A percentile compares a stretch with the other conserved stretches of the same genome.
Evolutionary conservation across 306 rosid genomes (phyloP).

Genomic region (Amphicarpaea edgeworthii): DNA sequence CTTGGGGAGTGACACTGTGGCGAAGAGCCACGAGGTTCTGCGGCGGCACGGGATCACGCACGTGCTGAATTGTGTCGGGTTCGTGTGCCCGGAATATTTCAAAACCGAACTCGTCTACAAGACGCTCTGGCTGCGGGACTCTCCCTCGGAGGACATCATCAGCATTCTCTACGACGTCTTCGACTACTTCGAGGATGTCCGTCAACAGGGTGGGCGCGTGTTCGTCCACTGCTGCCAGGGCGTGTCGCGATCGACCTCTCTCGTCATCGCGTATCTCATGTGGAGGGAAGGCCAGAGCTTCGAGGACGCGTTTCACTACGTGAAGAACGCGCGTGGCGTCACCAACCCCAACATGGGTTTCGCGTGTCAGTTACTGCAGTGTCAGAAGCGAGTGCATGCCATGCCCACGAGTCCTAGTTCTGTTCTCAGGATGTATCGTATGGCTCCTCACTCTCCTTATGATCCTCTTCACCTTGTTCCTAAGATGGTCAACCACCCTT

Average conservation of each 20-base stretch:
- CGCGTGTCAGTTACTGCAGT: constrained; percentile 87
- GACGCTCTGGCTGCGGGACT: constrained; percentile 92
- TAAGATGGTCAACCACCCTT: constrained; percentile 66
- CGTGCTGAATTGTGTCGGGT: constrained; percentile 93
- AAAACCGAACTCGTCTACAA: constrained; percentile 83
- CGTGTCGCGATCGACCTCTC: constrained; percentile 83
- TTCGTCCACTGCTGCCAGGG: constrained; percentile 95
- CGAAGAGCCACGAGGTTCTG: constrained; percentile 80
- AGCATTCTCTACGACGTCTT: constrained; percentile 92
- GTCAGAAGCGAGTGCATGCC: constrained; percentile 94
- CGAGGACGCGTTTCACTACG: constrained; percentile 89
- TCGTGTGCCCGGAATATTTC: constrained; percentile 95
- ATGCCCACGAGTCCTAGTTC: constrained; percentile 86
- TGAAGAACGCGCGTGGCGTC: constrained; percentile 91
- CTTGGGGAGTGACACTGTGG: constrained; percentile 94
- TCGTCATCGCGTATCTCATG: constrained; percentile 96
- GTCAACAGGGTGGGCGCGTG: constrained; percentile 83
- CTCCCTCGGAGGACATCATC: constrained; percentile 88
- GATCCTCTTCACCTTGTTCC: constrained; percentile 97
- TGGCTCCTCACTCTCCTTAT: constrained; percentile 94
- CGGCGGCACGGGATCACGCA: constrained; percentile 82
- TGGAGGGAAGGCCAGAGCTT: constrained; percentile 93
- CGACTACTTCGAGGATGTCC: constrained; percentile 96
- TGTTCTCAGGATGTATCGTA: constrained; percentile 78
- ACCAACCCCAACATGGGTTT: constrained; percentile 95